These are phyloP conservation scores for Fraxinus ornus DNA, from an alignment of 305 asterid genomes.

Conservation along the genomic window DNA sequence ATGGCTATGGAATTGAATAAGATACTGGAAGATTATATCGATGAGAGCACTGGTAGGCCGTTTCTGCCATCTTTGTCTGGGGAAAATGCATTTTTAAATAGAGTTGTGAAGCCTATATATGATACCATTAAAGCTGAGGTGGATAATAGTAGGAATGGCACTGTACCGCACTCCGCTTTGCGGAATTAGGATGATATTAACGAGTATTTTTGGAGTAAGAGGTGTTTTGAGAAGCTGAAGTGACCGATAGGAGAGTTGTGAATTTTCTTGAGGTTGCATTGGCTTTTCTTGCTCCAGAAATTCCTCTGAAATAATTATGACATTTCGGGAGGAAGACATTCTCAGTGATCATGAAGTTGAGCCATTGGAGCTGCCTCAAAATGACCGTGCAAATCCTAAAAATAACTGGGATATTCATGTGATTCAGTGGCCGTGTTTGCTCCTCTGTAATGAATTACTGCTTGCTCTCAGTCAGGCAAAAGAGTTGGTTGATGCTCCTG, in stretches of 20 bases:
- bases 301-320: slow-evolving; percentile 41
- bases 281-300: slow-evolving; percentile 43
- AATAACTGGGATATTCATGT: slow-evolving; percentile 45
- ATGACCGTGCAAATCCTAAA: neutral
- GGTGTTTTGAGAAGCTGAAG: slow-evolving; percentile 46
- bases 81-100: slow-evolving; percentile 36
- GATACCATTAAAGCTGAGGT: slow-evolving; percentile 42
- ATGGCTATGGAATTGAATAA: slow-evolving; percentile 48
- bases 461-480: slow-evolving; percentile 53
- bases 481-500: slow-evolving; percentile 57
- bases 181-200: slow-evolving; percentile 53
- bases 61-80: slow-evolving; percentile 44
- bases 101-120: slow-evolving; percentile 44
- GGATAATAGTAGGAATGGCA: slow-evolving; percentile 42
- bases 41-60: slow-evolving; percentile 49
- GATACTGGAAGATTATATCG: slow-evolving; percentile 44
- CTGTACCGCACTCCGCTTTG: slow-evolving; percentile 56
- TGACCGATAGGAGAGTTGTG: slow-evolving; percentile 42
- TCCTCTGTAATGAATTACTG: slow-evolving; percentile 46
- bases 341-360: slow-evolving; percentile 49
- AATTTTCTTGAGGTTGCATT: slow-evolving; percentile 42
- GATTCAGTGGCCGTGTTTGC: slow-evolving; percentile 52
- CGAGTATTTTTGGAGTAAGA: slow-evolving; percentile 51
- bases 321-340: slow-evolving; percentile 51
- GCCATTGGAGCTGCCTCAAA: slow-evolving; percentile 45